These are phyloP conservation scores for Lagenidium giganteum DNA, from an alignment of 352 stramenopile species.

Conservation along the genomic window DNA sequence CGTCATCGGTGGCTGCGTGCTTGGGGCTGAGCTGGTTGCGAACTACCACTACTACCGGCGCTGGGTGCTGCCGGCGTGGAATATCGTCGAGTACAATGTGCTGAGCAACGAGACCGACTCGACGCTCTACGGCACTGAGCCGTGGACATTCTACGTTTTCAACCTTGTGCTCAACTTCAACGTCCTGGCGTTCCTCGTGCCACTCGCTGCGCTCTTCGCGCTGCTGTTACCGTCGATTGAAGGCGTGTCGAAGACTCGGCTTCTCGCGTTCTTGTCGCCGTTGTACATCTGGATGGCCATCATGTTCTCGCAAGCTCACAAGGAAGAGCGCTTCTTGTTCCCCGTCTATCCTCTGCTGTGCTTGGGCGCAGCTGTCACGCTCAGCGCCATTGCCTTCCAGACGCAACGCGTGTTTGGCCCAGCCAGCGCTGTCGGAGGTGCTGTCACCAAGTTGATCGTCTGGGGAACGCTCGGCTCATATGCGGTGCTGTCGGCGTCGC, in stretches of 20 bases:
- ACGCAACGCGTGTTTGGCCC: conserved; percentile 25
- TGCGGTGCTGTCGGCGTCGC: conserved; percentile 43
- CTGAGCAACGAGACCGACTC: conserved; percentile 88
- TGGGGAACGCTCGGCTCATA: conserved; percentile 40
- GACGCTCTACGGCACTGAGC: conserved; percentile 96
- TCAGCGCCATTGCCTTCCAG: conserved; percentile 44
- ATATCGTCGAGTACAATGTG: conserved; percentile 97
- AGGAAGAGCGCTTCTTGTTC: conserved; percentile 98
- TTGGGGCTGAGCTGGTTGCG: conserved; percentile 72
- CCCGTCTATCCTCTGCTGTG: conserved; percentile 92
- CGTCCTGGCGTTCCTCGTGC: conserved; percentile 71
- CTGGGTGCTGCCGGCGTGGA: conserved; percentile 81
- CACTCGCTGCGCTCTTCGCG: conserved; percentile 29
- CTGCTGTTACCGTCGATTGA: conserved; percentile 19
- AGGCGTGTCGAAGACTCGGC: not conserved
- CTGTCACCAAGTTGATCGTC: conserved; percentile 31
- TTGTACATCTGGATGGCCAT: conserved; percentile 91
- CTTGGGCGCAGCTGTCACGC: conserved; percentile 65
- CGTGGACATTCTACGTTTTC: conserved; percentile 92
- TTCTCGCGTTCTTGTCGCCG: conserved; percentile 44
- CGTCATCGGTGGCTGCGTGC: conserved; percentile 59
- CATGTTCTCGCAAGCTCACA: conserved; percentile 94
- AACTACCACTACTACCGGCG: conserved; percentile 83
- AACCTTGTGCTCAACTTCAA: conserved; percentile 97
- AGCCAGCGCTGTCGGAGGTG: conserved; percentile 10